phyloP scores from a whole-genome alignment of 352 stramenopile species.

The Globisporangium lucens region DNA sequence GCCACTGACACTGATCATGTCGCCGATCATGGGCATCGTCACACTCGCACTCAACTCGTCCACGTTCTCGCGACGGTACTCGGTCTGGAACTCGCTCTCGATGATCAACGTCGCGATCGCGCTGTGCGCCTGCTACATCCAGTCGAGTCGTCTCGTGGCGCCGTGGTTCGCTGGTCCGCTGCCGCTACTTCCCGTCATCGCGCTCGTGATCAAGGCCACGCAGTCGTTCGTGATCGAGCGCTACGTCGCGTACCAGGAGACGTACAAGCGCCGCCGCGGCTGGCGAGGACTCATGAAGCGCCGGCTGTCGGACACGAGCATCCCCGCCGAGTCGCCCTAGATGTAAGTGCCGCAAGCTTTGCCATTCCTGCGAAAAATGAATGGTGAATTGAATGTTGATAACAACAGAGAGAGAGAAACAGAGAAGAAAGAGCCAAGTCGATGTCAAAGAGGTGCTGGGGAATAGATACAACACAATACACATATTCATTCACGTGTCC shows the following conservation, averaged over 20 bases:
- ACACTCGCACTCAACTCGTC: constrained; percentile 68
- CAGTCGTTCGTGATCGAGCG: constrained; percentile 68
- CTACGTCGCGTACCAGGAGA: constrained; percentile 81
- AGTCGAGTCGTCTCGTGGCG: constrained; percentile 68
- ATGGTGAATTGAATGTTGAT: neutral
- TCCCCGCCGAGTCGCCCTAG: constrained; percentile 59
- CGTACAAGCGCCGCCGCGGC: constrained; percentile 60
- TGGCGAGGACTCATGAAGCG: constrained; percentile 85
- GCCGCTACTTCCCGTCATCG: constrained; percentile 64
- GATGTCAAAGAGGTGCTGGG: neutral
- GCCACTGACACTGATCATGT: constrained; percentile 64
- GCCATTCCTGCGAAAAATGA: neutral
- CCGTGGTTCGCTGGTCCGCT: constrained; percentile 78
- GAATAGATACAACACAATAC: neutral
- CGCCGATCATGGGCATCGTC: constrained; percentile 73
- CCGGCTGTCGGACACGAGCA: constrained; percentile 70
- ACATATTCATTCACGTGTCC: neutral
- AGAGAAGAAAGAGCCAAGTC: neutral
- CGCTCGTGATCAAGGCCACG: constrained; percentile 60
- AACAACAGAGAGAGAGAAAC: neutral
- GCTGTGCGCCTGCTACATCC: constrained; percentile 56
- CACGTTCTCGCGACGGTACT: constrained; percentile 65
- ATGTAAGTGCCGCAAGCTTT: neutral
- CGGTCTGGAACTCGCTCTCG: constrained; percentile 79
- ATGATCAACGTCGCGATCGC: constrained; percentile 71